Conservation (phyloP, 768 basidiomycete species). For the Tylopilus felleus region DNA sequence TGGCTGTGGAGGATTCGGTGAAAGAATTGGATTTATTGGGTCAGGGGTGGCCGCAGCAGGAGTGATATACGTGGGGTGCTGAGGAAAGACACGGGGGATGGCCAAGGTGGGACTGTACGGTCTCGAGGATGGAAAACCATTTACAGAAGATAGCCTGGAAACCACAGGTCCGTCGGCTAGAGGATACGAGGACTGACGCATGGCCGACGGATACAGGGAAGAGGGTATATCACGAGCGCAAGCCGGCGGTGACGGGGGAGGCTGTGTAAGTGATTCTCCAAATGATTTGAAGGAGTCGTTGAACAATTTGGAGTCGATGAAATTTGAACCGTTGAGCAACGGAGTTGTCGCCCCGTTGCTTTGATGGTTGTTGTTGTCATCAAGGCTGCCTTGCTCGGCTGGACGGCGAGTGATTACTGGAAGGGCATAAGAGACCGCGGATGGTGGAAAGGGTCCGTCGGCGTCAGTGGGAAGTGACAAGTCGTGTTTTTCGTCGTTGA, state of each 20-base stretch:
- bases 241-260: slow-evolving; percentile 23
- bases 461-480: slow-evolving; percentile 12
- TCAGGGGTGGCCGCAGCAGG: slow-evolving; percentile 48
- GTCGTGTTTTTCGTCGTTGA: slow-evolving; percentile 24
- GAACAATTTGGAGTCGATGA: slow-evolving; percentile 27
- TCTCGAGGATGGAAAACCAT: slow-evolving; percentile 57
- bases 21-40: slow-evolving; percentile 60
- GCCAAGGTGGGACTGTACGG: slow-evolving; percentile 42
- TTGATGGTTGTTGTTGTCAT: slow-evolving; percentile 37
- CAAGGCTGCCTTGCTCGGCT: slow-evolving; percentile 51
- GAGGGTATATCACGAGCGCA: slow-evolving; percentile 26
- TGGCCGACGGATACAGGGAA: slow-evolving; percentile 38
- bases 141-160: slow-evolving; percentile 43
- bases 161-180: slow-evolving; percentile 32
- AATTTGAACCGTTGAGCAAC: slow-evolving; percentile 25
- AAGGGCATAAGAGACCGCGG: slow-evolving; percentile 42
- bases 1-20: slow-evolving; percentile 46
- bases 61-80: slow-evolving; percentile 75
- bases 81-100: slow-evolving; percentile 61
- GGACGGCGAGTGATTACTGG: slow-evolving; percentile 46
- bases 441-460: slow-evolving; percentile 26
- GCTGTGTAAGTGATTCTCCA: slow-evolving; percentile 24
- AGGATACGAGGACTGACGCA: slow-evolving; percentile 48
- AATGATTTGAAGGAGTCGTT: slow-evolving; percentile 33
- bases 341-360: slow-evolving; percentile 16